These are phyloP conservation scores for Pistacia integerrima DNA, from an alignment of 345 rosid species.

Conservation along the genomic window DNA sequence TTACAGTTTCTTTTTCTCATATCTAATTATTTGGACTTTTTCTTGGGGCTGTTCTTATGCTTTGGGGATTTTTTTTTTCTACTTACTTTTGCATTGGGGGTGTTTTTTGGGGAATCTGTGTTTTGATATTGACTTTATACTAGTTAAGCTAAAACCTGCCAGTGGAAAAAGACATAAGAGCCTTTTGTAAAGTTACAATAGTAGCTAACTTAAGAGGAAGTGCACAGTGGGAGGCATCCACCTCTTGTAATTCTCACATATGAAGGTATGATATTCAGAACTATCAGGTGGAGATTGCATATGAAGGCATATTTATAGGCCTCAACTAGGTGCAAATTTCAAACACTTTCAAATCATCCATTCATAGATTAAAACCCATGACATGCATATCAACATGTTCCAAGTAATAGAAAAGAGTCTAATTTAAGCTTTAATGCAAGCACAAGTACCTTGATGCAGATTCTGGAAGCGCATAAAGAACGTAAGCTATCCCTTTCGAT, in stretches of 20 bases:
- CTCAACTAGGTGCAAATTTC: conserved; percentile 2
- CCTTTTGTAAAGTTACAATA: neutral
- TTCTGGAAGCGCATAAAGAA: conserved; percentile 63
- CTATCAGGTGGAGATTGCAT: neutral
- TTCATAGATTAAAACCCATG: neutral
- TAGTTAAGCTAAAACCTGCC: neutral
- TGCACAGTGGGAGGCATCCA: neutral
- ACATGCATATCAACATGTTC: conserved; percentile 9
- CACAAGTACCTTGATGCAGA: conserved; percentile 71
- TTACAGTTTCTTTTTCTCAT: neutral
- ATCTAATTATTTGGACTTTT: too few species aligned
- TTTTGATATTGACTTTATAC: neutral
- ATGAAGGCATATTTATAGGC: neutral
- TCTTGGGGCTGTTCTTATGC: neutral
- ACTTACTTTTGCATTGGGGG: neutral
- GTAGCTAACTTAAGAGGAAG: neutral
- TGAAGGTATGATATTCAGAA: conserved; percentile 4
- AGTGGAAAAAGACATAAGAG: neutral
- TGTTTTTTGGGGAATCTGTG: neutral
- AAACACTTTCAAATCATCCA: conserved; percentile 5
- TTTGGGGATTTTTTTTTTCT: neutral
- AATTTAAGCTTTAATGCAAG: neutral
- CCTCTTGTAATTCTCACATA: conserved; percentile 7
- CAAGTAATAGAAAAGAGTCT: neutral
- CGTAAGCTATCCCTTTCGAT: conserved; percentile 85